These are phyloP conservation scores for Saccharomyces pastorianus DNA, from an alignment of 1,139 yeast genomes.

Conservation along the genomic window DNA sequence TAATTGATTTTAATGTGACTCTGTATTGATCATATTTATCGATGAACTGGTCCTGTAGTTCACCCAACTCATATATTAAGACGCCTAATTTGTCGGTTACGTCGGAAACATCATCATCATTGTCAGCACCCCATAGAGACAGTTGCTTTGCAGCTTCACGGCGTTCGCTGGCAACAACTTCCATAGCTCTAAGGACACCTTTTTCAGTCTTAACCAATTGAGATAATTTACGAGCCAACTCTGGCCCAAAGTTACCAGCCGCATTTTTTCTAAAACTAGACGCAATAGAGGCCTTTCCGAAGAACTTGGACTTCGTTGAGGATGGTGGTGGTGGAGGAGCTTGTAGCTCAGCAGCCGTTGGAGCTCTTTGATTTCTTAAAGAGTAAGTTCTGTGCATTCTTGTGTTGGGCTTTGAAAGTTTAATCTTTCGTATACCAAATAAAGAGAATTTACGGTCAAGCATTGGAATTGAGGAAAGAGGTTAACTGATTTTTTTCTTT, in stretches of 20 bases:
- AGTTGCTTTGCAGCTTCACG: conserved; percentile 78
- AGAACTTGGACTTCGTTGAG: conserved; percentile 59
- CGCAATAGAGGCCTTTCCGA: conserved; percentile 64
- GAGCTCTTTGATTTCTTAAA: conserved; percentile 69
- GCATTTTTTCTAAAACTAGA: conserved; percentile 59
- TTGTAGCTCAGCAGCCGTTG: conserved; percentile 74
- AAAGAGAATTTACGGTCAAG: background rate
- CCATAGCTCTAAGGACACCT: conserved; percentile 71
- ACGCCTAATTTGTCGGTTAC: conserved; percentile 84
- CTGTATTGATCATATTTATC: conserved; percentile 83
- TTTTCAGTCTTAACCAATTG: conserved; percentile 76
- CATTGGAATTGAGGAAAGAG: background rate
- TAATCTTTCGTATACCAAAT: background rate
- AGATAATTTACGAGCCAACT: conserved; percentile 66
- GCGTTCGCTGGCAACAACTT: conserved; percentile 69
- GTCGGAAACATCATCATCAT: conserved; percentile 78
- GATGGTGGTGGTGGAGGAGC: conserved; percentile 78
- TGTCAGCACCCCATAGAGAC: conserved; percentile 77
- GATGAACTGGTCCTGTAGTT: conserved; percentile 78
- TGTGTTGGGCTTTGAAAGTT: background rate
- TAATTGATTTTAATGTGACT: conserved; percentile 67
- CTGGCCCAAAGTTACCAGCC: conserved; percentile 74
- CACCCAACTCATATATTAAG: conserved; percentile 73
- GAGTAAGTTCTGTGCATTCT: conserved; percentile 78
- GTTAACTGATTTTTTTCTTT: background rate